Base-by-base conservation (phyloP, 495 filamentous ascomycete species). In the Podospora australis region DNA sequence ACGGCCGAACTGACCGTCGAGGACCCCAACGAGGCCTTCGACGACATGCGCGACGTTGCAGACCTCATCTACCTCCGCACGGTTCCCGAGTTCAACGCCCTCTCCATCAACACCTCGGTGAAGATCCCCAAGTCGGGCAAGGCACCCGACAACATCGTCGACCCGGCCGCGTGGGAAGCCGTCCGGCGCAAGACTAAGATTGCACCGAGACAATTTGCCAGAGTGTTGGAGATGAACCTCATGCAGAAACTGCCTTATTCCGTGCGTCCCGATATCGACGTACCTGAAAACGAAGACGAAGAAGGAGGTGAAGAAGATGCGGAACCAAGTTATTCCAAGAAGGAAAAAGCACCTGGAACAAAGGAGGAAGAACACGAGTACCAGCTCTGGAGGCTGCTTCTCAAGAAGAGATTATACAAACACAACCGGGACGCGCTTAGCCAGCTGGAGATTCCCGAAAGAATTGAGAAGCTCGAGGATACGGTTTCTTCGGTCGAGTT, bases 21-120 rank as follows among this genome's bases (percentile, higher is more conserved):
- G 67, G 90, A 97, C 56, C 92, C 92, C 0, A 96, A 90, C 58
- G 90, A 97, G 62, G 81, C 83, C 11, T 99, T 99, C 55, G 89
- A 96, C 63, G 82, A 89, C 48, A 73, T 99, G 36, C 82, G 92
- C 34, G 90, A 97, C 65, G 74, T 83, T 28, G 82, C 82, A 49
- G 92, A 99, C 61, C 75, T 90, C 32, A 71, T 78, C 19, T 82
- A 83, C 44, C 72, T 97, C 4, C 74, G 74, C 25, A 54, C 50
- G 22, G 49, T 75, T 2, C 67, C 77, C 2, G 72, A 70, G 11
- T 84, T 86, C 60, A 57, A 55, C 2, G 53, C 63, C 0, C 68
- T 88, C 7, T 65, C 63, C 28, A 59, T 86, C 53, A 72, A 82
- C 57, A 75, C 69, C 8, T 44, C 40, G 13, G 44, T 67, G 22